These are phyloP conservation scores for Brachypodium distachyon DNA, from an alignment of 202 grass and related monocot species.

Conservation along the genomic window DNA sequence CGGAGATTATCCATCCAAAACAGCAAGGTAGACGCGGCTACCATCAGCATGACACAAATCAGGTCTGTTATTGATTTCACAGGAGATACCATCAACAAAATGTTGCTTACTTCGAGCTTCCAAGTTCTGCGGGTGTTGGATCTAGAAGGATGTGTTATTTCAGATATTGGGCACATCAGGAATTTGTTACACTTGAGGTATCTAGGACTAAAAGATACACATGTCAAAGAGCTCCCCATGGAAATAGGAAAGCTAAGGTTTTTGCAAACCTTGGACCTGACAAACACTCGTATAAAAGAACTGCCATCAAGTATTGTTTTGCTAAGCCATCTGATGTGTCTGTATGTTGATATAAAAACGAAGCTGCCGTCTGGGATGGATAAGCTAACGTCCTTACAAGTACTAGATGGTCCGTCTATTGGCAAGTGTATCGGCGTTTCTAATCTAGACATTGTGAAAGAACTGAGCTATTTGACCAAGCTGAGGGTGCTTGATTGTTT, in stretches of 20 bases:
- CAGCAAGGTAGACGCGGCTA: background rate
- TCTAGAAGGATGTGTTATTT: no score
- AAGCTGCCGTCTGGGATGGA: background rate
- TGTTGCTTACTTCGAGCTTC: background rate
- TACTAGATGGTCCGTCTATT: background rate
- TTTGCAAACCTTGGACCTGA: no score
- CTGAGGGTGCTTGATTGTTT: rapidly evolving
- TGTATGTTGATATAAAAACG: background rate
- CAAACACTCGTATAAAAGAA: no score
- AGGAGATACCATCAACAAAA: background rate
- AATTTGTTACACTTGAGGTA: no score
- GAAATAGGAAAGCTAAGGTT: no score
- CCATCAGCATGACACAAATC: background rate
- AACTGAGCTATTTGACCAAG: background rate
- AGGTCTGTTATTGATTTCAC: background rate
- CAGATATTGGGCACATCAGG: no score
- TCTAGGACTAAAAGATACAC: no score
- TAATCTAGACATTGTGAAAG: background rate
- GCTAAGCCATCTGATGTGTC: background rate
- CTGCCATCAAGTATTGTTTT: no score
- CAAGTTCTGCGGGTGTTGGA: no score
- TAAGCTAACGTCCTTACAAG: background rate
- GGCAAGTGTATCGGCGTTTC: no score
- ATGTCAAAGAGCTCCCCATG: no score
- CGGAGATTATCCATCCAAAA: background rate